Conservation (phyloP, 345 rosid genomes). For the Carallia pectinifolia region DNA sequence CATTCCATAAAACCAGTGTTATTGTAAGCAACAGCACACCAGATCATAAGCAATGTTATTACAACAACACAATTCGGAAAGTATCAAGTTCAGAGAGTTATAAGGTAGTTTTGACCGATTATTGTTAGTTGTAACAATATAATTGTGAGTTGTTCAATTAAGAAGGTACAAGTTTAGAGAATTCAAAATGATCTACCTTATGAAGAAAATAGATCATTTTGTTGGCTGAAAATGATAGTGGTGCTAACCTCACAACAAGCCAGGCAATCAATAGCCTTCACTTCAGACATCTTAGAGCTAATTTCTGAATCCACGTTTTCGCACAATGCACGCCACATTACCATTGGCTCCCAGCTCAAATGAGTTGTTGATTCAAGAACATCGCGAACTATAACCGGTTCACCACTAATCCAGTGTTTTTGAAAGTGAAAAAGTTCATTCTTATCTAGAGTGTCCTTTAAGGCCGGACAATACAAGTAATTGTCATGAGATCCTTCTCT, state of each 20-base stretch:
- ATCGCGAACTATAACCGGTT: slow-evolving; percentile 69
- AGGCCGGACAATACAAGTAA: slow-evolving; percentile 55
- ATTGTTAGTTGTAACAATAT: background rate
- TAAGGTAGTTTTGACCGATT: background rate
- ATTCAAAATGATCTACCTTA: no score
- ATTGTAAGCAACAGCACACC: background rate
- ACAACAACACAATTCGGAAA: no score
- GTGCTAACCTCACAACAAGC: slow-evolving; percentile 61
- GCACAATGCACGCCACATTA: slow-evolving; percentile 89
- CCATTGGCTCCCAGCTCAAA: slow-evolving; percentile 98
- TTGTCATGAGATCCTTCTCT: slow-evolving; percentile 60
- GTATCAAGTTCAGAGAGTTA: no score
- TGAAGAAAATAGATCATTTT: no score
- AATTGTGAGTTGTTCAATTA: no score
- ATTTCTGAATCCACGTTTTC: slow-evolving; percentile 40
- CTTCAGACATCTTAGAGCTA: slow-evolving; percentile 53
- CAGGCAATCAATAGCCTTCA: slow-evolving; percentile 77
- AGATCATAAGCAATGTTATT: background rate
- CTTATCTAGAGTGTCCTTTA: slow-evolving; percentile 32
- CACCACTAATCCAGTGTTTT: slow-evolving; percentile 75
- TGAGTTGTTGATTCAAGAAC: slow-evolving; percentile 52
- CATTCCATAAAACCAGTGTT: slow-evolving; percentile 14
- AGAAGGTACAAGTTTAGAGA: no score
- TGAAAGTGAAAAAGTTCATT: slow-evolving; percentile 52
- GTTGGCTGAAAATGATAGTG: background rate